A percentile compares a stretch with the other conserved stretches of the same genome.
phyloP scores from a whole-genome alignment of 1,284 basidiomycete genomes.

The Termitomyces sp. region DNA sequence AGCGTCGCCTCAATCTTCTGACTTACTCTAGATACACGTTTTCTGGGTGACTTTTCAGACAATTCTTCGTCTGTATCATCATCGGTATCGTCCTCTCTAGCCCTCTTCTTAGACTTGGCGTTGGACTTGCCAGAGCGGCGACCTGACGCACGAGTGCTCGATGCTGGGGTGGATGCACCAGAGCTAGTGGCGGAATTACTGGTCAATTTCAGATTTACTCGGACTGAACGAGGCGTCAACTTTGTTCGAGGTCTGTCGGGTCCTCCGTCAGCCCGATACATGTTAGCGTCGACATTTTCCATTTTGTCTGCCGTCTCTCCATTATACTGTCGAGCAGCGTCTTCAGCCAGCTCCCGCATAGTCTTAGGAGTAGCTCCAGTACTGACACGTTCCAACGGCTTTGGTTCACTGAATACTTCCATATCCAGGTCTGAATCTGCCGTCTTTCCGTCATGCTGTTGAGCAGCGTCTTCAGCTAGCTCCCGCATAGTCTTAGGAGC shows the following conservation, averaged over 20 bases:
- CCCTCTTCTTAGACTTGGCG: slow-evolving; percentile 12
- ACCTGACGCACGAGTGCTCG: slow-evolving; percentile 8
- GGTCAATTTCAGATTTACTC: slow-evolving; percentile 6
- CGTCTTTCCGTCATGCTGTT: slow-evolving; percentile 12
- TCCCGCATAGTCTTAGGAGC: slow-evolving; percentile 61
- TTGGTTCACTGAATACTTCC: slow-evolving; percentile 19
- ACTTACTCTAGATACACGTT: slow-evolving; percentile 18
- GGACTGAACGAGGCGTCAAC: slow-evolving; percentile 6
- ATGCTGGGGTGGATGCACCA: background rate
- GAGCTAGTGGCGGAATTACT: slow-evolving; percentile 1
- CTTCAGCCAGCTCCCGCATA: slow-evolving; percentile 65
- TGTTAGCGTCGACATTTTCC: background rate
- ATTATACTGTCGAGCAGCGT: slow-evolving; percentile 23
- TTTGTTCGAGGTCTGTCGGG: slow-evolving; percentile 5
- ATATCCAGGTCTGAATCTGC: slow-evolving; percentile 27
- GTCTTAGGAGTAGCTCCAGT: slow-evolving; percentile 43
- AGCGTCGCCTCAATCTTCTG: slow-evolving; percentile 3
- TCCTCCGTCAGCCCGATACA: background rate
- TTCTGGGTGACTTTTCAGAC: slow-evolving; percentile 19
- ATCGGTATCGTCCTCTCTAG: slow-evolving; percentile 19
- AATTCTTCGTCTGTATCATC: slow-evolving; percentile 20
- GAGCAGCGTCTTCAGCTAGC: slow-evolving; percentile 48
- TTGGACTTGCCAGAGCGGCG: slow-evolving; percentile 14
- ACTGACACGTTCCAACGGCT: slow-evolving; percentile 8
- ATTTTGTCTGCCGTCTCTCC: slow-evolving; percentile 3